phyloP scores from a whole-genome alignment of 2,329 filamentous ascomycete species.

The Clathrospora elynae region DNA sequence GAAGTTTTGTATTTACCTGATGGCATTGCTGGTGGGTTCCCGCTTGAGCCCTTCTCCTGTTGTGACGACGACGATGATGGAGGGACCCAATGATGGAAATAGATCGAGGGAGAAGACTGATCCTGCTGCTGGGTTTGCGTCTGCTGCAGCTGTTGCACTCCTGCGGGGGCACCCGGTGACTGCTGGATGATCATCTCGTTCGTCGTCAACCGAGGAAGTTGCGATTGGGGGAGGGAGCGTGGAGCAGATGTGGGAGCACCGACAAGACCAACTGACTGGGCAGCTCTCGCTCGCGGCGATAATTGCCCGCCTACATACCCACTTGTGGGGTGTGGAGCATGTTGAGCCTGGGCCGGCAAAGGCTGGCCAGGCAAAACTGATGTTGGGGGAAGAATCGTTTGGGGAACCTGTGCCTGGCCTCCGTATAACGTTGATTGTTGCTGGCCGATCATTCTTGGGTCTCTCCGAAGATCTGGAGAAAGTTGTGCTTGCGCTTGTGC shows the following conservation, averaged over 20 bases:
- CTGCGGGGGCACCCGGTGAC: conserved; percentile 49
- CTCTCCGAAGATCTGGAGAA: conserved; percentile 52
- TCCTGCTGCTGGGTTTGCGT: conserved; percentile 62
- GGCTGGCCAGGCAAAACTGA: conserved; percentile 48
- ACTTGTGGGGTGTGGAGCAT: conserved; percentile 49
- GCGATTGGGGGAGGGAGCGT: conserved; percentile 53
- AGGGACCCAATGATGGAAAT: conserved; percentile 93
- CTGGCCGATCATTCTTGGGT: conserved; percentile 51
- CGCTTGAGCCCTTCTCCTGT: conserved; percentile 58
- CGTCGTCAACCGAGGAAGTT: conserved; percentile 58
- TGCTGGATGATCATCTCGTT: conserved; percentile 59
- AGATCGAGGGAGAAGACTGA: conserved; percentile 74
- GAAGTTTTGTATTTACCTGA: conserved; percentile 64
- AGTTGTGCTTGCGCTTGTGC: conserved; percentile 48
- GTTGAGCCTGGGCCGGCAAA: conserved; percentile 44
- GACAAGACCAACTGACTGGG: conserved; percentile 32
- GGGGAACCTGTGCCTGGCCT: conserved; percentile 38
- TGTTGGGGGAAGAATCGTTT: conserved; percentile 40
- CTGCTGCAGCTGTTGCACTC: conserved; percentile 52
- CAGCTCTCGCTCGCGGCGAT: conserved; percentile 45
- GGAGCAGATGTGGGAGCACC: conserved; percentile 50
- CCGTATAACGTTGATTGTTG: conserved; percentile 40
- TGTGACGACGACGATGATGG: conserved; percentile 65
- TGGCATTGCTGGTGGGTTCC: conserved; percentile 72
- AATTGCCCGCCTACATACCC: conserved; percentile 37